phyloP scores from a whole-genome alignment of 1,139 yeast genomes.

The Nakaseomyces uthaithaninus region DNA sequence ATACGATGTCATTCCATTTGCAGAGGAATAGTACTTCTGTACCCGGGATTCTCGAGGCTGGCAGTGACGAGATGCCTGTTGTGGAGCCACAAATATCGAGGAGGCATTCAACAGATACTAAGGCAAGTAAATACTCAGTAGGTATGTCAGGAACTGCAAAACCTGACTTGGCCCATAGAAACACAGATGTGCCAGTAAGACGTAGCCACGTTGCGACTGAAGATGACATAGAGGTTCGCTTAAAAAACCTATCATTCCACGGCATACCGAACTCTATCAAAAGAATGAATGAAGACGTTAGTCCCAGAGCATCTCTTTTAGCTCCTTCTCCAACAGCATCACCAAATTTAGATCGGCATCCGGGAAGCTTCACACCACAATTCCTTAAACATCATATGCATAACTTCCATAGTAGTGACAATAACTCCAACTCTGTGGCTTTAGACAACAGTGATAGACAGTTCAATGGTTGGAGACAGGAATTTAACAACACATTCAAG shows the following conservation, averaged over 20 bases:
- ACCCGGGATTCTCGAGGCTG: conserved; percentile 3
- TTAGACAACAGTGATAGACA: conserved; percentile 1
- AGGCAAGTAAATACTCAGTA: no score
- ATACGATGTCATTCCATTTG: background rate
- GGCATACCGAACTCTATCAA: conserved; percentile 24
- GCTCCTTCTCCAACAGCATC: conserved; percentile 16
- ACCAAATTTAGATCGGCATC: conserved; percentile 1
- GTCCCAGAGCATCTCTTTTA: background rate
- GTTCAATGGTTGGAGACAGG: conserved; percentile 27
- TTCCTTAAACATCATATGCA: background rate
- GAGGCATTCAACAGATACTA: background rate
- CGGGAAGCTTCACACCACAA: conserved; percentile 1
- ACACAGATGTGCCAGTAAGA: background rate
- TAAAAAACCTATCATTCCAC: conserved; percentile 24
- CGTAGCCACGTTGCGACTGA: background rate
- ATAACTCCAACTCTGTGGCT: background rate
- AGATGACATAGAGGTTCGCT: conserved; percentile 16
- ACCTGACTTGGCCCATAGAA: background rate
- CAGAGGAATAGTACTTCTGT: conserved; percentile 1
- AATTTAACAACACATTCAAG: conserved; percentile 26
- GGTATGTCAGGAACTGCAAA: no score
- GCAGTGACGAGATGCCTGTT: background rate
- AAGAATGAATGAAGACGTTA: background rate
- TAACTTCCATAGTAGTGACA: background rate
- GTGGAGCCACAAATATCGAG: background rate